A percentile compares a stretch with the other conserved stretches of the same genome.
Evolutionary conservation across 495 filamentous ascomycete genomes (phyloP).

Genomic region (Hypomontagnella monticulosa): DNA sequence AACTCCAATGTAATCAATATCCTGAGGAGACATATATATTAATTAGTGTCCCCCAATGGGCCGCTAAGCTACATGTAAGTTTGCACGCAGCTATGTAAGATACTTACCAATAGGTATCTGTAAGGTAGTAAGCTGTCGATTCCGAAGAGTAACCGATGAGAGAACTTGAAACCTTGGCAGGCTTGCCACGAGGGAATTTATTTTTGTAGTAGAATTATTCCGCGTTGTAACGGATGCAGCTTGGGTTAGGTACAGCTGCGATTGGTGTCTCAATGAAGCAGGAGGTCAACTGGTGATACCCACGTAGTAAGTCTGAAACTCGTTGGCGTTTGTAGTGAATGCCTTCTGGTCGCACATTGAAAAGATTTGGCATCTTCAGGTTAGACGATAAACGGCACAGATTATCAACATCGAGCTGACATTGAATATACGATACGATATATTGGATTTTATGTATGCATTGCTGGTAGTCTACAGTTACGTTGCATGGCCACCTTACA

Average conservation of each 20-base stretch:
- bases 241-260: too few species aligned
- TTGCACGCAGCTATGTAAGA: too few species aligned
- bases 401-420: slow-evolving; percentile 7
- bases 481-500: too few species aligned
- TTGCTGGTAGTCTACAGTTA: not conserved
- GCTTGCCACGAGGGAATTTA: slow-evolving; percentile 18
- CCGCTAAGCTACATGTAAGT: too few species aligned
- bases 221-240: not conserved
- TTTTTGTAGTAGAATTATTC: not conserved
- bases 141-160: too few species aligned
- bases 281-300: not conserved
- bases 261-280: slow-evolving; percentile 3
- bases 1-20: too few species aligned
- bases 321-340: slow-evolving; percentile 1
- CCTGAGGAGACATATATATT: too few species aligned
- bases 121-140: too few species aligned
- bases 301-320: slow-evolving; percentile 34
- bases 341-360: slow-evolving; percentile 27
- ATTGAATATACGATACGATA: slow-evolving; percentile 9
- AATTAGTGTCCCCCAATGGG: too few species aligned
- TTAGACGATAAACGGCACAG: slow-evolving; percentile 25
- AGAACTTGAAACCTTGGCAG: too few species aligned
- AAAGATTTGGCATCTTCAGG: slow-evolving; percentile 22
- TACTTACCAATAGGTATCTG: too few species aligned
- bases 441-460: not conserved